A percentile compares a stretch with the other conserved stretches of the same genome.
Evolutionary conservation across 305 asterid genomes (phyloP).

Genomic region (Rubia balearica): DNA sequence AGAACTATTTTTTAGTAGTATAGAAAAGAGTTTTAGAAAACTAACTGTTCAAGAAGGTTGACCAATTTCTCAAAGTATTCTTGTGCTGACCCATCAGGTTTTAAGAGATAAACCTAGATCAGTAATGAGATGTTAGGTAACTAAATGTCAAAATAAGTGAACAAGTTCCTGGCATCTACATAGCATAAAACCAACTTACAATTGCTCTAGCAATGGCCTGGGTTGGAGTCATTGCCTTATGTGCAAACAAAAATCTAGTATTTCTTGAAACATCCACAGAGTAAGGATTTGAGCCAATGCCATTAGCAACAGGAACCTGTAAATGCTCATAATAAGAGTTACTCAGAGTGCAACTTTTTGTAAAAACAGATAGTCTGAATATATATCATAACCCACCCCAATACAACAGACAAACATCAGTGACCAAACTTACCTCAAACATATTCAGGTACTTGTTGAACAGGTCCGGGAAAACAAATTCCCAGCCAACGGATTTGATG

Average conservation of each 20-base stretch:
- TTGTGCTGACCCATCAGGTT: slow-evolving; percentile 83
- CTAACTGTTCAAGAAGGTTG: slow-evolving; percentile 97
- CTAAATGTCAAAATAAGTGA: not conserved
- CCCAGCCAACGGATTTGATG: slow-evolving; percentile 71
- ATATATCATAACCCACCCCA: not conserved
- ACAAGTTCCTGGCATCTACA: slow-evolving; percentile 9
- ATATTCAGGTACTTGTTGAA: slow-evolving; percentile 80
- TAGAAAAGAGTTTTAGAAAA: slow-evolving; percentile 27
- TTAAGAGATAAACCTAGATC: slow-evolving; percentile 83
- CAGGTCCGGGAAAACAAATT: slow-evolving; percentile 52
- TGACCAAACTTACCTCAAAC: slow-evolving; percentile 68
- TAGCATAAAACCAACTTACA: slow-evolving; percentile 45
- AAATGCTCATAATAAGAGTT: slow-evolving; percentile 16
- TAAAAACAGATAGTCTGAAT: not conserved
- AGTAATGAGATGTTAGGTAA: slow-evolving; percentile 25
- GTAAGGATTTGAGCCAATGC: slow-evolving; percentile 81
- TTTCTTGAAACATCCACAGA: slow-evolving; percentile 83
- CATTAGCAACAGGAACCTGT: slow-evolving; percentile 99
- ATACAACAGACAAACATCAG: not conserved
- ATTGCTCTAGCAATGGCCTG: slow-evolving; percentile 94
- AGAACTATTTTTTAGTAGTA: not conserved
- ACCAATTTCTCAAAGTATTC: slow-evolving; percentile 75
- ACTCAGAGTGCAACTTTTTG: not conserved
- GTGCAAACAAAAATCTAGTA: slow-evolving; percentile 86
- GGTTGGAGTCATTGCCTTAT: slow-evolving; percentile 62